Percentiles rank a stretch among this genome's conserved stretches.
phyloP scores from a whole-genome alignment of 192 early-diverging fungal genomes.

The Linnemannia hyalina region DNA sequence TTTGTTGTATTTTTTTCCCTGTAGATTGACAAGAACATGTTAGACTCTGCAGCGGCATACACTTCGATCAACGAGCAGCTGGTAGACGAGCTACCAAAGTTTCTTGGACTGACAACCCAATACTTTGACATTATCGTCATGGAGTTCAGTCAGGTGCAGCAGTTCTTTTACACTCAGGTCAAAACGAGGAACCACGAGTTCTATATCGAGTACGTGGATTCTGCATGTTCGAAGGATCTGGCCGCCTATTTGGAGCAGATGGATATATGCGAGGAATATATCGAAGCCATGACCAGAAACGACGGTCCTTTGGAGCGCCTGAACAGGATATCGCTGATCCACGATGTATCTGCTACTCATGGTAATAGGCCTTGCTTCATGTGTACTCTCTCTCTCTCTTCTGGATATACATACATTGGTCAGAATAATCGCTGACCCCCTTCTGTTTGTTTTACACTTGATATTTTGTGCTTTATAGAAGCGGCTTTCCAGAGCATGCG shows the following conservation, averaged over 20 bases:
- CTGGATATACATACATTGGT: not conserved
- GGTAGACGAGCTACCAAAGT: conserved; percentile 78
- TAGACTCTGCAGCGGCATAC: conserved; percentile 75
- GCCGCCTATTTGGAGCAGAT: conserved; percentile 35
- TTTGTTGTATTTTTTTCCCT: not conserved
- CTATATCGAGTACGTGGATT: conserved; percentile 49
- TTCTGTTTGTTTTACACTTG: not conserved
- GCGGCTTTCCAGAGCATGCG: conserved; percentile 27
- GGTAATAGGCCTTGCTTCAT: not conserved
- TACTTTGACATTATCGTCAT: conserved; percentile 73
- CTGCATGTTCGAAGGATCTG: conserved; percentile 34
- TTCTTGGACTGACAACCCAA: conserved; percentile 66
- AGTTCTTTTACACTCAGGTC: conserved; percentile 63
- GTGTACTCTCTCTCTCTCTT: not conserved
- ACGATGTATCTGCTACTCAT: conserved; percentile 26
- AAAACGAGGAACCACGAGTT: conserved; percentile 56
- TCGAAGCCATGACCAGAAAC: conserved; percentile 21
- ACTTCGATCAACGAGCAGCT: conserved; percentile 78
- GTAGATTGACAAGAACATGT: conserved; percentile 74
- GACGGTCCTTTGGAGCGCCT: conserved; percentile 43
- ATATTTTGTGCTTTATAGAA: not conserved
- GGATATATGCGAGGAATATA: conserved; percentile 55
- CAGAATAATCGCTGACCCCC: not conserved
- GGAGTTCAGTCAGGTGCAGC: conserved; percentile 69
- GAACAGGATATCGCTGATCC: conserved; percentile 26